These are phyloP conservation scores for Fusarium lyarnte DNA, from an alignment of 2,329 filamentous ascomycete genomes.

Conservation along the genomic window DNA sequence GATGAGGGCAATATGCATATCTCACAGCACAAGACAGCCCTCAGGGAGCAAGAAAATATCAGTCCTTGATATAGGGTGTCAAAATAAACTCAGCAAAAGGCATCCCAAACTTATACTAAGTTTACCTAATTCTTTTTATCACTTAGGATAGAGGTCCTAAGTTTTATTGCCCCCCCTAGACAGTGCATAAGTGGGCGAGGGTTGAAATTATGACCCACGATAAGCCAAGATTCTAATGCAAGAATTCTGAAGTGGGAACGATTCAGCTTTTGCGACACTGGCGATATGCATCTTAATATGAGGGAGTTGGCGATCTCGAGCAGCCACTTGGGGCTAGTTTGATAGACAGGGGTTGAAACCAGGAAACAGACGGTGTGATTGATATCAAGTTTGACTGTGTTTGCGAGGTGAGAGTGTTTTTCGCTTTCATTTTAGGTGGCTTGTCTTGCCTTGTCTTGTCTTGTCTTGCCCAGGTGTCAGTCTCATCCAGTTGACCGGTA, in stretches of 20 bases:
- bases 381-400: conserved; percentile 20
- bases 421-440: conserved; percentile 14
- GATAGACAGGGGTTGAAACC: conserved; percentile 8
- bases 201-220: conserved; percentile 31
- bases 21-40: conserved; percentile 17
- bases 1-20: conserved; percentile 20
- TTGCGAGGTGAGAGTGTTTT: conserved; percentile 3
- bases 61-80: too few relatives aligned
- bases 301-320: conserved; percentile 28
- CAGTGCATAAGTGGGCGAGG: conserved; percentile 8
- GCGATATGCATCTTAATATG: conserved; percentile 30
- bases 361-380: conserved; percentile 26
- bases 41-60: too few relatives aligned
- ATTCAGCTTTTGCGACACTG: conserved; percentile 9
- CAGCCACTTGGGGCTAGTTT: conserved; percentile 19
- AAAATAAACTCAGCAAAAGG: too few relatives aligned
- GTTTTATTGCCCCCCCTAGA: neutral
- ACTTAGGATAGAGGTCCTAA: too few relatives aligned
- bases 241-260: conserved; percentile 13
- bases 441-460: conserved; percentile 1
- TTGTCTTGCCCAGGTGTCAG: neutral
- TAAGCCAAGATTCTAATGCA: conserved; percentile 16
- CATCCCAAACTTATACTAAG: too few relatives aligned
- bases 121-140: too few relatives aligned
- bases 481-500: neutral